phyloP scores from a whole-genome alignment of 2,329 filamentous ascomycete genomes.

The Cladophialophora bantiana region DNA sequence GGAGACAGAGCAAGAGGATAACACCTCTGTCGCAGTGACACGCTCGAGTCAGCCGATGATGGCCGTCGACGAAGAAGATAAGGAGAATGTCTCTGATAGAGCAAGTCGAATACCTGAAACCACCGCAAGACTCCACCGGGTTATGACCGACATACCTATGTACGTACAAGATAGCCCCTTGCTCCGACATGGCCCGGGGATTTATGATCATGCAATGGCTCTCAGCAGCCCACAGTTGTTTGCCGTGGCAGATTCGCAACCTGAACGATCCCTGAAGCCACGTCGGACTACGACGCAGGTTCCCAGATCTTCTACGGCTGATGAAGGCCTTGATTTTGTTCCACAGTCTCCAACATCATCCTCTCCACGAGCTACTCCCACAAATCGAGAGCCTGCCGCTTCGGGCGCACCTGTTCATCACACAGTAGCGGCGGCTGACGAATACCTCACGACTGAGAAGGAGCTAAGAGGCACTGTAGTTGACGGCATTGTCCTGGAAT shows the following conservation, averaged over 20 bases:
- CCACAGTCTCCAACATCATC: conserved; percentile 34
- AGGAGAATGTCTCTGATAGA: conserved; percentile 52
- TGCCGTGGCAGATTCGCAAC: conserved; percentile 38
- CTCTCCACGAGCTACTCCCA: background rate
- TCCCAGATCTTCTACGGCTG: conserved; percentile 19
- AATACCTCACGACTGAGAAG: background rate
- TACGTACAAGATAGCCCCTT: conserved; percentile 34
- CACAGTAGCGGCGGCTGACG: background rate
- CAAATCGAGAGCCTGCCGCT: background rate
- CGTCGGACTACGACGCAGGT: conserved; percentile 5
- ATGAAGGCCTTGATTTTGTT: conserved; percentile 34
- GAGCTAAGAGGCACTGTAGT: background rate
- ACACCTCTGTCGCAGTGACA: conserved; percentile 41
- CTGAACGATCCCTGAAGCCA: conserved; percentile 25
- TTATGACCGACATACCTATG: conserved; percentile 17
- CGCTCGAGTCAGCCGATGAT: conserved; percentile 43
- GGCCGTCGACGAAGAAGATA: conserved; percentile 53
- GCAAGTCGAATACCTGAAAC: conserved; percentile 43
- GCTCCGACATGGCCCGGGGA: conserved; percentile 19
- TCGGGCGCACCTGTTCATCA: background rate
- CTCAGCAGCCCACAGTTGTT: conserved; percentile 28
- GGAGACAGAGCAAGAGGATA: conserved; percentile 57
- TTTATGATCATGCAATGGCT: background rate
- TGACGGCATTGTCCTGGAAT: background rate
- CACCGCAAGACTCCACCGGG: conserved; percentile 38